Percentiles rank a stretch among this genome's conserved stretches.
These are phyloP conservation scores for Talaromyces pinophilus DNA, from an alignment of 2,329 filamentous ascomycete genomes.

Conservation along the genomic window DNA sequence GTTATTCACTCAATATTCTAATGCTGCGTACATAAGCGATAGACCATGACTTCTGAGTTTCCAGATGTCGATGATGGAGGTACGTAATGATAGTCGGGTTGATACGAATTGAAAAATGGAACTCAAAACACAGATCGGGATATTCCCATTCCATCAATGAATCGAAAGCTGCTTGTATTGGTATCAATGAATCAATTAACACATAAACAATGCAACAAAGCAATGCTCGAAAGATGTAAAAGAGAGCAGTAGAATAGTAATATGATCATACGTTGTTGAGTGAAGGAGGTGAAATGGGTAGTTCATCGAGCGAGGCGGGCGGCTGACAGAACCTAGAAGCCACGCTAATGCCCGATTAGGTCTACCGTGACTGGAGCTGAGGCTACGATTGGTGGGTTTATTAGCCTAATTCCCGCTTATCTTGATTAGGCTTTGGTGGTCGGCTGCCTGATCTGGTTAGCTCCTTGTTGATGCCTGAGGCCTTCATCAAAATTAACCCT, in stretches of 20 bases:
- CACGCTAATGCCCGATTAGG: not conserved
- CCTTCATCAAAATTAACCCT: too few relatives aligned
- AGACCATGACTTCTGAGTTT: not conserved
- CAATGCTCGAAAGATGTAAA: not conserved
- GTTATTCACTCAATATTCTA: not conserved
- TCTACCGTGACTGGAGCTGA: not conserved
- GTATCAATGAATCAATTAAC: not conserved
- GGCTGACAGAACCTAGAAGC: not conserved
- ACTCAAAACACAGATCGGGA: not conserved
- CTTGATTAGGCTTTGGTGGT: slow-evolving; percentile 2
- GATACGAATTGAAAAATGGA: not conserved
- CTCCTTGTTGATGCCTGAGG: not conserved
- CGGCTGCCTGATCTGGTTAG: not conserved
- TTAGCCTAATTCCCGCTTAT: not conserved
- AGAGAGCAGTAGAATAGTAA: not conserved
- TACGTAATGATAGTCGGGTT: not conserved
- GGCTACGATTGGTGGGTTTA: not conserved
- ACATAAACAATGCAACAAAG: not conserved
- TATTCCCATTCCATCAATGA: not conserved
- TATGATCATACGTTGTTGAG: slow-evolving; percentile 2
- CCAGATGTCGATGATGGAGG: not conserved
- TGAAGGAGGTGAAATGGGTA: not conserved
- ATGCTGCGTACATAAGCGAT: not conserved
- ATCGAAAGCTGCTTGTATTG: not conserved
- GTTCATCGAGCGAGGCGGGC: not conserved